Evolutionary conservation across 2,329 filamentous ascomycete species (phyloP).

Genomic region (Colletotrichum falcatum): DNA sequence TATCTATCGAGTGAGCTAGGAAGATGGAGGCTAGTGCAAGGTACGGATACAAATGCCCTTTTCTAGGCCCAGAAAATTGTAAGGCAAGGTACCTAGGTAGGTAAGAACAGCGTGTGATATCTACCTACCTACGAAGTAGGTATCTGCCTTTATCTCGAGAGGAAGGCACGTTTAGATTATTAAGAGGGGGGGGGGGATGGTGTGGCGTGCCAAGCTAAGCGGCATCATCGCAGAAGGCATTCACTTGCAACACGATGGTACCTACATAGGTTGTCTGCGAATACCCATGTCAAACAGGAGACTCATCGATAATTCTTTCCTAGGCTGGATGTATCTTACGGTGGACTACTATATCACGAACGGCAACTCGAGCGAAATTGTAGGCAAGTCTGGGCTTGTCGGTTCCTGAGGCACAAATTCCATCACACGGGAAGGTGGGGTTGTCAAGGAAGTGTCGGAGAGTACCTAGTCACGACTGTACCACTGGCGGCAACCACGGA

Average conservation of each 20-base stretch:
- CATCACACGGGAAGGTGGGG: not conserved
- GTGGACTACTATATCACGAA: slow-evolving; percentile 11
- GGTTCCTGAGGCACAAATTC: slow-evolving; percentile 5
- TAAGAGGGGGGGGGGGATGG: not conserved
- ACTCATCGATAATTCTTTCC: not conserved
- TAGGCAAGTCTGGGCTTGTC: slow-evolving; percentile 1
- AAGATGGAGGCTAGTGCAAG: slow-evolving; percentile 9
- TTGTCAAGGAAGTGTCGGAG: not conserved
- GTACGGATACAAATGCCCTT: not conserved
- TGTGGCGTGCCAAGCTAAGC: not conserved
- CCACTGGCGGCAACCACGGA: not conserved
- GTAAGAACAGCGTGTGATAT: not conserved
- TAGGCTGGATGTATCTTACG: not conserved
- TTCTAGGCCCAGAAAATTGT: not conserved
- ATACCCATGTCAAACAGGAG: not conserved
- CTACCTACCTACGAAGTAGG: too few species aligned
- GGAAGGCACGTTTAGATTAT: not conserved
- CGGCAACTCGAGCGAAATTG: slow-evolving; percentile 13
- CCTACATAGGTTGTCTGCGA: not conserved
- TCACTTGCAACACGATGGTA: not conserved
- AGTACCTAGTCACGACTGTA: not conserved
- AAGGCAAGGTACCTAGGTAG: not conserved
- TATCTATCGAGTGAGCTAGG: not conserved
- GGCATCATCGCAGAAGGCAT: not conserved
- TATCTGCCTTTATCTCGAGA: not conserved